phyloP scores from a whole-genome alignment of 1,284 basidiomycete genomes.

The Cryptococcus sp. region DNA sequence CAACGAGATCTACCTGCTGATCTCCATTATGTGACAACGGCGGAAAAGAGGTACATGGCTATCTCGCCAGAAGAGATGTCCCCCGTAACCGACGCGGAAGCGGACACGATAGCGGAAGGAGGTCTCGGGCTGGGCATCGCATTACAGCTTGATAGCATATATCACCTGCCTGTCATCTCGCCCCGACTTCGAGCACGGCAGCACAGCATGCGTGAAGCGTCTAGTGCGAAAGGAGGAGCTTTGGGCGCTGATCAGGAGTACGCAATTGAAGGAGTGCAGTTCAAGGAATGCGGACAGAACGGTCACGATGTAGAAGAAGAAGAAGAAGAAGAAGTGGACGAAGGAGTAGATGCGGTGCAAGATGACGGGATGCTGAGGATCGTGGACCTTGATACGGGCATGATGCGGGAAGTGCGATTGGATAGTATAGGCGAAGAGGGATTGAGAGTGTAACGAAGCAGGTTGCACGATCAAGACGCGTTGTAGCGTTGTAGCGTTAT shows the following conservation, averaged over 20 bases:
- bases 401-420: constrained; percentile 10
- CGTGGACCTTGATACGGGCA: constrained; percentile 15
- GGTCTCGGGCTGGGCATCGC: constrained; percentile 14
- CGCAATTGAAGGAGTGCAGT: not conserved
- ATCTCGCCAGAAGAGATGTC: not conserved
- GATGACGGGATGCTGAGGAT: constrained; percentile 1
- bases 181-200: constrained; percentile 3
- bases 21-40: not conserved
- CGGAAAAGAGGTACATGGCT: not conserved
- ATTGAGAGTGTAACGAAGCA: not conserved
- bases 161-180: constrained; percentile 10
- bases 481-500: not conserved
- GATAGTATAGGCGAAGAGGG: constrained; percentile 1
- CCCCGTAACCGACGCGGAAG: not conserved
- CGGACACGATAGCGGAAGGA: not conserved
- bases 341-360: not conserved
- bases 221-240: not conserved
- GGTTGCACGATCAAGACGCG: not conserved
- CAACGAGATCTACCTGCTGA: not conserved
- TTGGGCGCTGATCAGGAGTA: not conserved
- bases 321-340: not conserved
- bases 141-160: constrained; percentile 9
- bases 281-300: not conserved
- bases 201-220: not conserved
- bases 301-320: not conserved